Conservation (phyloP, 306 rosid genomes). For the Erythrophleum fordii region DNA sequence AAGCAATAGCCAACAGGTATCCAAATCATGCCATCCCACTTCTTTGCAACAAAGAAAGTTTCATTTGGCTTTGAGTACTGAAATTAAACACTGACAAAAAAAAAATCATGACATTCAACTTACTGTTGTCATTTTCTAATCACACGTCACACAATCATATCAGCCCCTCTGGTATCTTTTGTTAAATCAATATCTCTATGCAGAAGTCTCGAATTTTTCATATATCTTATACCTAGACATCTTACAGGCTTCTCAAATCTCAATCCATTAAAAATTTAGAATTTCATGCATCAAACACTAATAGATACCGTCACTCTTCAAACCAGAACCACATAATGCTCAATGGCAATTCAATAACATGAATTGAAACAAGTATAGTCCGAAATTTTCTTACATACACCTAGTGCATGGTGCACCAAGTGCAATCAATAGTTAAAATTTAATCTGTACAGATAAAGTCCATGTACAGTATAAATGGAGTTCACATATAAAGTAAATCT, state of each 20-base stretch:
- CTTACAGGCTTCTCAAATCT: neutral
- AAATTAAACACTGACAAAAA: no score
- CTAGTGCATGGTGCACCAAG: no score
- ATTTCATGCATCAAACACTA: neutral
- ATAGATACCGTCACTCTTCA: neutral
- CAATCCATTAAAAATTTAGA: neutral
- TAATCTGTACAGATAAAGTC: no score
- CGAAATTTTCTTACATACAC: no score
- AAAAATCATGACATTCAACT: neutral
- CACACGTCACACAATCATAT: neutral
- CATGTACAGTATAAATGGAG: no score
- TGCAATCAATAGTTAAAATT: no score
- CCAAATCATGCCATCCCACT: neutral
- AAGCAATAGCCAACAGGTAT: neutral
- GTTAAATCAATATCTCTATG: neutral
- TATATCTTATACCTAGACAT: neutral
- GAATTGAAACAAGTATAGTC: no score
- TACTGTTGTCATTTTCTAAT: neutral
- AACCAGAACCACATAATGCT: neutral
- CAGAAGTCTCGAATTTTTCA: neutral
- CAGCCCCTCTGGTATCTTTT: neutral
- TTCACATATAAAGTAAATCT: no score
- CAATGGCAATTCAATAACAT: neutral
- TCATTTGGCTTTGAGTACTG: neutral
- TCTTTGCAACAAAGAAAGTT: no score